Conservation (phyloP, 306 rosid genomes). For the Rosa chinensis region DNA sequence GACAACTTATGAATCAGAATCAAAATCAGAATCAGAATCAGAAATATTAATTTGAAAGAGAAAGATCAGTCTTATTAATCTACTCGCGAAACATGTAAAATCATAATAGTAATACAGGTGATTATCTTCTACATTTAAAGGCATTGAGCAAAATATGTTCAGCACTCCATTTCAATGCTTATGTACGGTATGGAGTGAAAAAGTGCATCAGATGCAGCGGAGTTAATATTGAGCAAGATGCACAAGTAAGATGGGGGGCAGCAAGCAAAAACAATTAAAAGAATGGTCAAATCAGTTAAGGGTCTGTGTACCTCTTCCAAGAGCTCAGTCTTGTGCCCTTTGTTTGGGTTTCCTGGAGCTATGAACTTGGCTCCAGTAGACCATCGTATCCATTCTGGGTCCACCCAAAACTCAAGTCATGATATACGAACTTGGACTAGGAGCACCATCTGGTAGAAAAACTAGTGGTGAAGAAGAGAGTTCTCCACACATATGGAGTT, state of each 20-base stretch:
- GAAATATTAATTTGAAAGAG: no score
- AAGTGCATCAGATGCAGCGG: neutral
- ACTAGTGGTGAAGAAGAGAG: neutral
- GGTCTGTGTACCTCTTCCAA: slow-evolving; percentile 6
- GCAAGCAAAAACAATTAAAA: neutral
- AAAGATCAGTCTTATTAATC: no score
- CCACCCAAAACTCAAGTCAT: neutral
- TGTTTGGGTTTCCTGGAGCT: neutral
- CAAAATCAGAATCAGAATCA: no score
- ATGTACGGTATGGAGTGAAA: neutral
- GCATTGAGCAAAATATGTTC: neutral
- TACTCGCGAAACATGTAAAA: no score
- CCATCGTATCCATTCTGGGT: neutral
- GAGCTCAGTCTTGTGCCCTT: slow-evolving; percentile 11
- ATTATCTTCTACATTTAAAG: no score
- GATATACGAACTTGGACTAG: neutral
- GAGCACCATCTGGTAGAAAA: neutral
- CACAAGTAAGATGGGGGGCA: neutral
- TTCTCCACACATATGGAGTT: neutral
- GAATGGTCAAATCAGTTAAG: slow-evolving; percentile 6
- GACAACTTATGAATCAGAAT: no score
- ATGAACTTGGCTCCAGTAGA: neutral
- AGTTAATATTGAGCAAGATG: neutral
- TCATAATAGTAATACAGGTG: no score
- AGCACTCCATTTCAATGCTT: neutral